phyloP scores from a whole-genome alignment of 73 alveolate genomes.

The Tetrahymena malaccensis region DNA sequence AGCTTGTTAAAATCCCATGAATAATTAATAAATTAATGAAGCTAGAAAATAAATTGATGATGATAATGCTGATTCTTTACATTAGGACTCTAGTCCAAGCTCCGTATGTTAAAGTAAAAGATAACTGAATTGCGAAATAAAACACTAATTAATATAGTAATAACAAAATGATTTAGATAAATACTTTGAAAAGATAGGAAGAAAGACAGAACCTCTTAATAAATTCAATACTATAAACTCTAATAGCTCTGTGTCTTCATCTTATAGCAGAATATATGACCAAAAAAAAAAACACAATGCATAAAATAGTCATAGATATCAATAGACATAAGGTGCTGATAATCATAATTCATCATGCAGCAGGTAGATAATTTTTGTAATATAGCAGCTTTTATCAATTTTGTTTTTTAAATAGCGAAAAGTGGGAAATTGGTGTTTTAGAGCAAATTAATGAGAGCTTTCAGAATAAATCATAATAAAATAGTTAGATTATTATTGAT shows the following conservation, averaged over 20 bases:
- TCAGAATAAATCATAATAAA: background rate
- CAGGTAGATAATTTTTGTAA: background rate
- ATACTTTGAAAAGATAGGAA: background rate
- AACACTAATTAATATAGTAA: background rate
- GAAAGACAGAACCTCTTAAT: background rate
- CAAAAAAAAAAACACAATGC: background rate
- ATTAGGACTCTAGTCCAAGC: background rate
- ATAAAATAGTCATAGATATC: background rate
- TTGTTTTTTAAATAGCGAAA: background rate
- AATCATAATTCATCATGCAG: background rate
- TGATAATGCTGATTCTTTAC: background rate
- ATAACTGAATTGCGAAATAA: background rate
- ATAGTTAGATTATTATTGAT: background rate
- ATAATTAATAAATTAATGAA: no score
- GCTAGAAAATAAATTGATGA: background rate
- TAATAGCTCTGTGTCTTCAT: background rate
- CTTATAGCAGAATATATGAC: background rate
- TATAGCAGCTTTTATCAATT: background rate
- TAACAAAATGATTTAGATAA: background rate
- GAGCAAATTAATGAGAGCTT: background rate
- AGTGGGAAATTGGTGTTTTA: background rate
- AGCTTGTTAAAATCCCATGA: no score
- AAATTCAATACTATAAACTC: background rate
- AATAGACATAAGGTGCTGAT: background rate
- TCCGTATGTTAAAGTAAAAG: background rate